These are phyloP conservation scores for Abrus pulchellus DNA, from an alignment of 306 rosid genomes.

Conservation along the genomic window DNA sequence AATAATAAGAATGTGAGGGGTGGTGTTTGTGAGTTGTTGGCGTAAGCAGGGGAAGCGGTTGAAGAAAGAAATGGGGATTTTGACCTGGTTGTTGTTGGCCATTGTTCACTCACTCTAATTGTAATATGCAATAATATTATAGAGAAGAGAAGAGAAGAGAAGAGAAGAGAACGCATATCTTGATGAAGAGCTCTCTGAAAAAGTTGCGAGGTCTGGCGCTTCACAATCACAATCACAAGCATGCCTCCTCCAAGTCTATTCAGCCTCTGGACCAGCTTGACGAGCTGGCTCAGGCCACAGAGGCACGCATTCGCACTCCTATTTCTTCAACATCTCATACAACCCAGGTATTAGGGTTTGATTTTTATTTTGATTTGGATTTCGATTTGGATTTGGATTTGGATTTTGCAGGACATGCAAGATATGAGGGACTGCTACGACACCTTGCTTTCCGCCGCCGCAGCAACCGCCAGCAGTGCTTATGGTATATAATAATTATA, in stretches of 20 bases:
- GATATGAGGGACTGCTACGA: conserved; percentile 96
- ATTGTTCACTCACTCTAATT: neutral
- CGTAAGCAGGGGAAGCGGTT: conserved; percentile 54
- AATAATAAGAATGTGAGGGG: conserved; percentile 5
- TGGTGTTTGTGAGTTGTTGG: conserved; percentile 17
- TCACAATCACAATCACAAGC: conserved; percentile 72
- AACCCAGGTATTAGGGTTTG: conserved; percentile 44
- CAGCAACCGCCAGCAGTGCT: conserved; percentile 94
- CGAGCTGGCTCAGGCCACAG: conserved; percentile 92
- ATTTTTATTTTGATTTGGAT: neutral
- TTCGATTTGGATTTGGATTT: neutral
- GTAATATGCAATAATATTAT: neutral
- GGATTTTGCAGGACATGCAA: conserved; percentile 73
- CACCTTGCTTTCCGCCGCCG: conserved; percentile 92
- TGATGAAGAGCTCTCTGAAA: conserved; percentile 82
- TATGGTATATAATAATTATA: conserved; percentile 53
- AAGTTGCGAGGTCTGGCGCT: conserved; percentile 83
- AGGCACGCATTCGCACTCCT: conserved; percentile 48
- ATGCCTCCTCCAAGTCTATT: conserved; percentile 51
- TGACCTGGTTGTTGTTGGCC: conserved; percentile 22
- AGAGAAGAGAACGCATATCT: neutral
- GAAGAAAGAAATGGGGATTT: conserved; percentile 42
- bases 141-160: neutral
- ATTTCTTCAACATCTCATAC: neutral
- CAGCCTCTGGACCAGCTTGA: conserved; percentile 72